phyloP scores from a whole-genome alignment of 202 grass and related monocot genomes.

The Miscanthus sacchariflorus region DNA sequence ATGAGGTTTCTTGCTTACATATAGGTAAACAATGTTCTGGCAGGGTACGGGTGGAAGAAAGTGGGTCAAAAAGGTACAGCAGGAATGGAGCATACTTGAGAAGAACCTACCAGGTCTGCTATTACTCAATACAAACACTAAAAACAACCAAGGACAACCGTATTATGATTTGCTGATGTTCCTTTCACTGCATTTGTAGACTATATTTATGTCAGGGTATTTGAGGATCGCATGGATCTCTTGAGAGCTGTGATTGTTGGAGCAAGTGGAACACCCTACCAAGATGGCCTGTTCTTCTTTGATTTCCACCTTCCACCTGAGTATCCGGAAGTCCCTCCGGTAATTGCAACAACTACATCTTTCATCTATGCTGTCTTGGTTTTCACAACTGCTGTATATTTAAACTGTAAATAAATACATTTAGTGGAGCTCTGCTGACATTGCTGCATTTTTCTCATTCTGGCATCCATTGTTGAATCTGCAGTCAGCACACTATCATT shows the following conservation, averaged over 20 bases:
- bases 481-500: conserved; percentile 93
- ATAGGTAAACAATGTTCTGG: conserved; percentile 38
- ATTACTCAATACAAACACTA: conserved; percentile 24
- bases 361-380: conserved; percentile 1
- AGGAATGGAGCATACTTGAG: conserved; percentile 99
- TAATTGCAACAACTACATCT: conserved; percentile 51
- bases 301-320: conserved; percentile 94
- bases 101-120: conserved; percentile 90
- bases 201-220: conserved; percentile 96
- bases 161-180: conserved; percentile 44
- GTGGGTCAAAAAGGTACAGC: conserved; percentile 95
- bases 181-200: conserved; percentile 67
- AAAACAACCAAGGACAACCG: conserved; percentile 8
- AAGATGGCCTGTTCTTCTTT: conserved; percentile 99
- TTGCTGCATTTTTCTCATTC: conserved; percentile 24
- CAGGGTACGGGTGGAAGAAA: conserved; percentile 85
- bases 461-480: conserved; percentile 44
- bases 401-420: conserved; percentile 17
- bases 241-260: conserved; percentile 95
- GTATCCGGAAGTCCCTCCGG: conserved; percentile 92
- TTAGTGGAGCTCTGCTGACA: conserved; percentile 2
- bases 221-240: conserved; percentile 96
- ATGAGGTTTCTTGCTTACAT: conserved; percentile 38
- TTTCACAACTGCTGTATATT: not conserved
- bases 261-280: conserved; percentile 93